These are phyloP conservation scores for Raphanus sativus DNA, from an alignment of 345 rosid species.

Conservation along the genomic window DNA sequence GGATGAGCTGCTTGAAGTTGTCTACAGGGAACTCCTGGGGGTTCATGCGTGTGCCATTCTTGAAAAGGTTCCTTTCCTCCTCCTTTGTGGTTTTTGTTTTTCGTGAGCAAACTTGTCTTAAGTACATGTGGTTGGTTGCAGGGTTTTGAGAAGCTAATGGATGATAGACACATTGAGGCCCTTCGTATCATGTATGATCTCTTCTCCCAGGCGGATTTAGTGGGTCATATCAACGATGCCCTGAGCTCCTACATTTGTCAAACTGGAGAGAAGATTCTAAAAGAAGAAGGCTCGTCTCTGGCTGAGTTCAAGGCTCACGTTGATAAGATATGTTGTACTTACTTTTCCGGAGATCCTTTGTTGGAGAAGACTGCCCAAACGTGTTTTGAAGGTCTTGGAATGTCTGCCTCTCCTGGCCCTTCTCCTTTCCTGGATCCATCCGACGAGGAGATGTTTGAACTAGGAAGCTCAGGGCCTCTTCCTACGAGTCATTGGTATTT, in stretches of 20 bases:
- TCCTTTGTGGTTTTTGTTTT: too few species aligned
- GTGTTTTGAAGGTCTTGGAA: neutral
- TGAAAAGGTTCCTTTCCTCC: too few species aligned
- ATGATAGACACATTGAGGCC: neutral
- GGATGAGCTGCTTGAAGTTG: neutral
- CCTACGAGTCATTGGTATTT: neutral
- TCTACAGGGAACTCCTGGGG: neutral
- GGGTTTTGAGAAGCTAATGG: neutral
- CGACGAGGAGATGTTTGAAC: neutral
- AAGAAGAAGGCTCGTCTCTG: neutral
- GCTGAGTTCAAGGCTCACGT: neutral
- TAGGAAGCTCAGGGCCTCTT: neutral
- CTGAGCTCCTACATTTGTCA: neutral
- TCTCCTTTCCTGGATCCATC: neutral
- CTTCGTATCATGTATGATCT: neutral
- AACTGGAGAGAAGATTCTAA: neutral
- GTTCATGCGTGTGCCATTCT: neutral
- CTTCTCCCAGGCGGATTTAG: neutral
- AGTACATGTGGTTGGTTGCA: too few species aligned
- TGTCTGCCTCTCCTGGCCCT: neutral
- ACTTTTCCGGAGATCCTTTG: neutral
- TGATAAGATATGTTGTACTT: neutral
- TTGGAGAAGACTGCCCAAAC: neutral
- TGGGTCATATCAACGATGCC: neutral
- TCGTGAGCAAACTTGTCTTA: too few species aligned